A percentile compares a stretch with the other conserved stretches of the same genome.
Evolutionary conservation across 2,329 filamentous ascomycete genomes (phyloP).

Genomic region (Exophiala bonariae): DNA sequence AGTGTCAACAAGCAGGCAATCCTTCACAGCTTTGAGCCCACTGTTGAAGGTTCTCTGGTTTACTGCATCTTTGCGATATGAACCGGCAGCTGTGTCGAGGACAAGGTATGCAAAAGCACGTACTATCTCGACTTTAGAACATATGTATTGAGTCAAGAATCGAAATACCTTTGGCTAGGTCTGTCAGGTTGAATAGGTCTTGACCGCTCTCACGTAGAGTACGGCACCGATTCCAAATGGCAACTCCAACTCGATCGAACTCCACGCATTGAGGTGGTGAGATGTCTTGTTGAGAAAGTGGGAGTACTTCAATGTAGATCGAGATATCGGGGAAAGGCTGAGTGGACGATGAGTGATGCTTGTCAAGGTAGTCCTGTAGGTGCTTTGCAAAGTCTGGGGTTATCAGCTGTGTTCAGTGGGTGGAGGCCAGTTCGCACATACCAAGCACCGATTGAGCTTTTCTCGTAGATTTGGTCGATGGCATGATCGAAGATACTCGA

Average conservation of each 20-base stretch:
- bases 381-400: conserved; percentile 29
- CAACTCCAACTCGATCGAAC: conserved; percentile 35
- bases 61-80: conserved; percentile 10
- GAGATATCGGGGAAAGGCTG: conserved; percentile 16
- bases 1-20: too few species aligned
- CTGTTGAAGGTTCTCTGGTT: conserved; percentile 63
- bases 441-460: conserved; percentile 20
- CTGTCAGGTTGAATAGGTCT: neutral
- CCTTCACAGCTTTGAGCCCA: conserved; percentile 64
- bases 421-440: conserved; percentile 1
- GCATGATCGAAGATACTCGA: too few species aligned
- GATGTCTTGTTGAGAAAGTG: conserved; percentile 20
- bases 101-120: conserved; percentile 66
- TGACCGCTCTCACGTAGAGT: conserved; percentile 7
- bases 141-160: neutral
- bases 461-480: conserved; percentile 5
- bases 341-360: conserved; percentile 1
- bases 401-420: conserved; percentile 2
- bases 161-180: conserved; percentile 10
- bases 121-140: conserved; percentile 31
- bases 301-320: conserved; percentile 20
- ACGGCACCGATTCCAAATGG: conserved; percentile 40
- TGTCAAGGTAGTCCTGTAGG: conserved; percentile 17
- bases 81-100: conserved; percentile 57
- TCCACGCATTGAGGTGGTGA: conserved; percentile 10